Base-by-base conservation (phyloP, 805 yeast genomes). In the Yueomyces sp. region DNA sequence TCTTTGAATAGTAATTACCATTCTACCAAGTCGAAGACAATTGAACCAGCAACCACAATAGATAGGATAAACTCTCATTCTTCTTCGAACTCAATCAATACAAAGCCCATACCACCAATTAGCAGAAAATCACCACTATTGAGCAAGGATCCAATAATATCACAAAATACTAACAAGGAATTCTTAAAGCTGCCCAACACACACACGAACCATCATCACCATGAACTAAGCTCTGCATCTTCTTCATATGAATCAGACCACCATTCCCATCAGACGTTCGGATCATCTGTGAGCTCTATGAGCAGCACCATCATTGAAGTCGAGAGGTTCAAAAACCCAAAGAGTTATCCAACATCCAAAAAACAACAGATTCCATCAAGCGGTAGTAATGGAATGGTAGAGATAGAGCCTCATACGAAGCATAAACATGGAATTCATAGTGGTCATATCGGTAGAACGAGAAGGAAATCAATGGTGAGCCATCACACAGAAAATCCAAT, bases 391-490 rank as follows among this genome's bases (percentile, higher is more conserved):
- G 19, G 19, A 19, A 19, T 19, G 19, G 19, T 19, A 19, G 19
- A 19, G 19, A 19, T 19, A 19, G 19, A 19, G 19, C 19, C 19
- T 19, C 19, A 19, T 19, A 30, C 33, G 33, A 32, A 32, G 37
- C 26, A 26, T 26, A 34, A 32, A 40, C 40, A 1, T 29, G 27
- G 5, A 12, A 6, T n/a, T 39, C 34, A 6, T 31, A 8, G 7
- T 11, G 11, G 11, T 8, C n/a, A 5, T n/a, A 11, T 5, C 5
- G 26, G 37, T 5, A n/a, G 26, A 34, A 9, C 37, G 2, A 47
- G 53, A 31, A 50, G 63, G 28, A 59, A 56, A 42, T 60, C 64
- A 7, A 52, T 60, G 57, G 60, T 53, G 5, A 34, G 48, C n/a
- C 48, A 50, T 4, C 52, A 48, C 37, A 49, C 58, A 30, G 43